Conservation (phyloP, 2,329 filamentous ascomycete genomes). For the Ophiostoma sp. region DNA sequence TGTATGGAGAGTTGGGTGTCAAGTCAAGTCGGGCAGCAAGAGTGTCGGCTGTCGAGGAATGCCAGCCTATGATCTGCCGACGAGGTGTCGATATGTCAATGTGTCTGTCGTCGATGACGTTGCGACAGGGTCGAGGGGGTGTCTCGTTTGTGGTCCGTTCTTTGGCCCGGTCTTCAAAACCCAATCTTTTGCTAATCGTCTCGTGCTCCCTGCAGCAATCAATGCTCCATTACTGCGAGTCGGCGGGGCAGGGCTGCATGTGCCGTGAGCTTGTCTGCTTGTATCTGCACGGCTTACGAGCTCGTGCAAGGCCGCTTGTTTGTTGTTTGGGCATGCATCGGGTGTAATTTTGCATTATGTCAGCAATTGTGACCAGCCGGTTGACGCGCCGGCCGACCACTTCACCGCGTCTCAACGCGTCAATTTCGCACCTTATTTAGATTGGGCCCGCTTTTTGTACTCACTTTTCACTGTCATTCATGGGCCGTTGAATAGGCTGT, state of each 20-base stretch:
- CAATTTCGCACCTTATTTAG: conserved; percentile 22
- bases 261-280: not conserved
- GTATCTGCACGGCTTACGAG: not conserved
- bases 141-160: not conserved
- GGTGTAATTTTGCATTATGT: not conserved
- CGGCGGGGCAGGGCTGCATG: conserved; percentile 14
- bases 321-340: not conserved
- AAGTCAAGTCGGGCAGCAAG: not conserved
- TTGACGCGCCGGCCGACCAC: conserved; percentile 6
- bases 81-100: too few relatives aligned
- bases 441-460: not conserved
- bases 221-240: conserved; percentile 8
- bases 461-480: not conserved
- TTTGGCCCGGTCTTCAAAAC: not conserved
- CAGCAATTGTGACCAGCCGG: conserved; percentile 7
- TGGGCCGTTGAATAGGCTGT: conserved; percentile 17
- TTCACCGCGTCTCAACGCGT: conserved; percentile 23
- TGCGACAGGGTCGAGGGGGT: not conserved
- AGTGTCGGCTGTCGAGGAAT: not conserved
- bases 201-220: conserved; percentile 9
- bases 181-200: not conserved
- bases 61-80: not conserved
- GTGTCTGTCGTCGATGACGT: not conserved
- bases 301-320: not conserved
- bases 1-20: not conserved